Evolutionary conservation across 2,329 filamentous ascomycete genomes (phyloP).

Genomic region (Pyrenophora seminiperda): DNA sequence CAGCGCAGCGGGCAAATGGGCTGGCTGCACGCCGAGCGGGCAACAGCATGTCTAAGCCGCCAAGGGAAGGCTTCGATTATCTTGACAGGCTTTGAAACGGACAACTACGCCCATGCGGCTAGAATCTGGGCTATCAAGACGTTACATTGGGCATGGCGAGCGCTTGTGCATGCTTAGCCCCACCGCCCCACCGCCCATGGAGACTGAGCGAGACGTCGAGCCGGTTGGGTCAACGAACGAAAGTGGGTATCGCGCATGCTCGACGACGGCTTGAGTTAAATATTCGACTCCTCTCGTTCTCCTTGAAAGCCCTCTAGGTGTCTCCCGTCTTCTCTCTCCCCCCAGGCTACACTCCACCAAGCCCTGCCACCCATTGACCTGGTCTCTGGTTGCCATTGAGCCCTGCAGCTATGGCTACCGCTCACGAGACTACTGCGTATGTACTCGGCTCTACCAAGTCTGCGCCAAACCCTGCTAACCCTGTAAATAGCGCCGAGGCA

Average conservation of each 20-base stretch:
- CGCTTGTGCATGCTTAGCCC: slow-evolving; percentile 34
- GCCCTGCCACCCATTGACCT: slow-evolving; percentile 13
- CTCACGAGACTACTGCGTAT: slow-evolving; percentile 39
- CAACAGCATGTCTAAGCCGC: slow-evolving; percentile 32
- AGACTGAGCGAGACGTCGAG: slow-evolving; percentile 21
- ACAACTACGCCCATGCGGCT: slow-evolving; percentile 15
- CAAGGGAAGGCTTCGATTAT: slow-evolving; percentile 34
- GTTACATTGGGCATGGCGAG: slow-evolving; percentile 38
- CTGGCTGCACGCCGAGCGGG: slow-evolving; percentile 6
- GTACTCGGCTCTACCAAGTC: slow-evolving; percentile 9
- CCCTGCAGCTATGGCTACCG: slow-evolving; percentile 29
- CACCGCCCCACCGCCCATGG: slow-evolving; percentile 12
- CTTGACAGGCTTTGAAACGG: slow-evolving; percentile 32
- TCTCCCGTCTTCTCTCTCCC: slow-evolving; percentile 12
- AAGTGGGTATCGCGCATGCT: slow-evolving; percentile 5
- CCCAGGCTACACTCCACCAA: slow-evolving; percentile 8
- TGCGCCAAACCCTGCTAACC: slow-evolving; percentile 6
- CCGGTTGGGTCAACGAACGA: slow-evolving; percentile 15
- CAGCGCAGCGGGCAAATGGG: slow-evolving; percentile 11
- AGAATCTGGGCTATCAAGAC: slow-evolving; percentile 28
- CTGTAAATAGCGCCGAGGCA: slow-evolving; percentile 35
- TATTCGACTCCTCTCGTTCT: slow-evolving; percentile 26
- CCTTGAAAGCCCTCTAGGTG: slow-evolving; percentile 14
- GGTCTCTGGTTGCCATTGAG: slow-evolving; percentile 17
- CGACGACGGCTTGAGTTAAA: slow-evolving; percentile 29